Conservation (phyloP, 192 early-diverging fungal species). For the Coemansia sp. region DNA sequence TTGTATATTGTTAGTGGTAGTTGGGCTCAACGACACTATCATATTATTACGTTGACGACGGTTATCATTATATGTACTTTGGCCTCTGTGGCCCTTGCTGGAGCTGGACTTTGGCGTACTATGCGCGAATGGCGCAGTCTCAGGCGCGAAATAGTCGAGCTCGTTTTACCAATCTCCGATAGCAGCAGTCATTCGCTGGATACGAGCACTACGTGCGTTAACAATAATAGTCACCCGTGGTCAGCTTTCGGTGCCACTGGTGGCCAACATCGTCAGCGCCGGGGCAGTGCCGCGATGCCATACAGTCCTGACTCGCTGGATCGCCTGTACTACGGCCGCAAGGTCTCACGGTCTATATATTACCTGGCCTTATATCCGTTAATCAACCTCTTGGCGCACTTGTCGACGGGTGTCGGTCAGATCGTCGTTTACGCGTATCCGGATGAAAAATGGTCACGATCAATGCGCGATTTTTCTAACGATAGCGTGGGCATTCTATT, state of each 20-base stretch:
- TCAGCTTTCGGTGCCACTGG: neutral
- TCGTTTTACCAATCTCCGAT: conserved; percentile 53
- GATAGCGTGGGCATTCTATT: conserved; percentile 55
- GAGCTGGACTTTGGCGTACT: conserved; percentile 55
- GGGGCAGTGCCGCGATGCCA: conserved; percentile 18
- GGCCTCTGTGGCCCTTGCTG: conserved; percentile 52
- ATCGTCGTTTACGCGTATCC: conserved; percentile 55
- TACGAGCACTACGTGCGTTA: neutral
- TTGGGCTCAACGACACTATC: conserved; percentile 51
- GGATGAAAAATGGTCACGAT: conserved; percentile 41
- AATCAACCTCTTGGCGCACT: conserved; percentile 50
- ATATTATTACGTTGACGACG: conserved; percentile 51
- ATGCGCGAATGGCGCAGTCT: conserved; percentile 56
- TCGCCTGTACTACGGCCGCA: conserved; percentile 56
- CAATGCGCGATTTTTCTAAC: conserved; percentile 53
- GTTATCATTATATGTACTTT: conserved; percentile 54
- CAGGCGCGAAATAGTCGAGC: conserved; percentile 44
- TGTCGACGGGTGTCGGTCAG: conserved; percentile 51
- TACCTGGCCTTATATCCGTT: conserved; percentile 55
- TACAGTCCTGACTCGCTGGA: conserved; percentile 51
- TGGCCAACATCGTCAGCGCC: neutral
- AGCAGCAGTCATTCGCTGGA: conserved; percentile 28
- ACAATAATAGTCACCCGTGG: conserved; percentile 7
- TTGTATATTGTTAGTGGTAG: conserved; percentile 55
- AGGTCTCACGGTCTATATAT: conserved; percentile 55